Percentiles rank a stretch among this genome's conserved stretches.
These are phyloP conservation scores for Mucor sp. DNA, from an alignment of 371 early-diverging fungal species.

Conservation along the genomic window DNA sequence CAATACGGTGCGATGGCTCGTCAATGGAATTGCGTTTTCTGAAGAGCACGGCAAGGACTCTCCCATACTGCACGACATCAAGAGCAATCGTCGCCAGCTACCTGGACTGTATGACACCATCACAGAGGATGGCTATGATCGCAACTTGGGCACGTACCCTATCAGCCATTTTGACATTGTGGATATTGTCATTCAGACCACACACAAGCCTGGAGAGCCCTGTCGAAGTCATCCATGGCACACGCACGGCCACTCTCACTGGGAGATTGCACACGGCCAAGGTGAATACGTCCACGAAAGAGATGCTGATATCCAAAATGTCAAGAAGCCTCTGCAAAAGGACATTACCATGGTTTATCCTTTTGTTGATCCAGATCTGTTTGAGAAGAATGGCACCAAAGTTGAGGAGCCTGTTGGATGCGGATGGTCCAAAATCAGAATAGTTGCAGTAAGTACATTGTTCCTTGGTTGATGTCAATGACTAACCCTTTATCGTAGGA, in stretches of 20 bases:
- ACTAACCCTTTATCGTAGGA: slow-evolving; percentile 25
- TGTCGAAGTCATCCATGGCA: slow-evolving; percentile 55
- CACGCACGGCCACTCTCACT: slow-evolving; percentile 53
- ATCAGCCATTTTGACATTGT: slow-evolving; percentile 35
- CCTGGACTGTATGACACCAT: not conserved
- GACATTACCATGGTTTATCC: slow-evolving; percentile 45
- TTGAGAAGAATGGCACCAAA: not conserved
- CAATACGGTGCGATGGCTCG: slow-evolving; percentile 28
- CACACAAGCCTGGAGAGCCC: slow-evolving; percentile 28
- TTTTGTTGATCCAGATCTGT: slow-evolving; percentile 14
- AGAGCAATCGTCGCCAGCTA: slow-evolving; percentile 6
- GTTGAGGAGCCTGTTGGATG: slow-evolving; percentile 30
- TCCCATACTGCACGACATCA: slow-evolving; percentile 20
- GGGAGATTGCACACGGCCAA: slow-evolving; percentile 44
- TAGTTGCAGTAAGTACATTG: slow-evolving; percentile 38
- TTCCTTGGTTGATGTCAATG: too few species aligned
- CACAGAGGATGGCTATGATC: slow-evolving; percentile 26
- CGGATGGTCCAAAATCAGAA: slow-evolving; percentile 48
- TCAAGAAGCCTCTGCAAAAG: slow-evolving; percentile 28
- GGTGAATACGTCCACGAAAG: slow-evolving; percentile 40
- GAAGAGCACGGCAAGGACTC: slow-evolving; percentile 10
- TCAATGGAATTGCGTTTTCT: slow-evolving; percentile 33
- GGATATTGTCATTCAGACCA: slow-evolving; percentile 44
- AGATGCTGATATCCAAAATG: slow-evolving; percentile 27
- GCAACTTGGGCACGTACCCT: slow-evolving; percentile 42